Percentiles rank a stretch among this genome's conserved stretches.
phyloP scores from a whole-genome alignment of 768 basidiomycete genomes.

The Leccinum truebloodii region DNA sequence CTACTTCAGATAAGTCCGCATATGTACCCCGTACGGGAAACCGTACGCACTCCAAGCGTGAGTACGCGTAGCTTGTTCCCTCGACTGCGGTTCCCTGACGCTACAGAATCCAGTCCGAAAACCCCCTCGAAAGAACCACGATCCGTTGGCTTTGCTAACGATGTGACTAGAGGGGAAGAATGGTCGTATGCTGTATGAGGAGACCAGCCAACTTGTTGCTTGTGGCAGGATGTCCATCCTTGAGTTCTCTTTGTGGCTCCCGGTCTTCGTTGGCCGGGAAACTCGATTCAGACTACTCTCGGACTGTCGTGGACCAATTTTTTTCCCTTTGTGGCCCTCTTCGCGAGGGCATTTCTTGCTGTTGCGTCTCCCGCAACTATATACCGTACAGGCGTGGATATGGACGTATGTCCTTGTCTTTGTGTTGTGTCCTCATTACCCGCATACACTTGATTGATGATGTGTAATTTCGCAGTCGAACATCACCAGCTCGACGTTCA shows the following conservation, averaged over 20 bases:
- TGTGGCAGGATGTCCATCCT: constrained; percentile 13
- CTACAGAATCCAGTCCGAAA: neutral
- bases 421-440: neutral
- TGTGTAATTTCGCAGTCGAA: neutral
- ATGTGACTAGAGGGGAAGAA: neutral
- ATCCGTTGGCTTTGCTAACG: constrained; percentile 2
- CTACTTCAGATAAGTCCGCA: neutral
- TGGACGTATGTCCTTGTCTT: neutral
- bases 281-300: constrained; percentile 41
- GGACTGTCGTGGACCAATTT: constrained; percentile 19
- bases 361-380: neutral
- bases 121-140: neutral
- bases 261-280: constrained; percentile 11
- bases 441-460: too few relatives aligned
- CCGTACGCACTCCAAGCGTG: neutral
- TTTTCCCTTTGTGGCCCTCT: neutral
- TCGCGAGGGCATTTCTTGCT: constrained; percentile 15
- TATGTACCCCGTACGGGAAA: neutral
- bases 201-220: constrained; percentile 3
- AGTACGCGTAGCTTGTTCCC: neutral
- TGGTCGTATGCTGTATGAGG: constrained; percentile 16
- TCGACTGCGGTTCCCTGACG: neutral
- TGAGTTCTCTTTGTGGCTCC: constrained; percentile 34
- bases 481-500: neutral
- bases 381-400: neutral